phyloP scores from a whole-genome alignment of 2,329 filamentous ascomycete genomes.

The Sporothrix brunneoviolacea region DNA sequence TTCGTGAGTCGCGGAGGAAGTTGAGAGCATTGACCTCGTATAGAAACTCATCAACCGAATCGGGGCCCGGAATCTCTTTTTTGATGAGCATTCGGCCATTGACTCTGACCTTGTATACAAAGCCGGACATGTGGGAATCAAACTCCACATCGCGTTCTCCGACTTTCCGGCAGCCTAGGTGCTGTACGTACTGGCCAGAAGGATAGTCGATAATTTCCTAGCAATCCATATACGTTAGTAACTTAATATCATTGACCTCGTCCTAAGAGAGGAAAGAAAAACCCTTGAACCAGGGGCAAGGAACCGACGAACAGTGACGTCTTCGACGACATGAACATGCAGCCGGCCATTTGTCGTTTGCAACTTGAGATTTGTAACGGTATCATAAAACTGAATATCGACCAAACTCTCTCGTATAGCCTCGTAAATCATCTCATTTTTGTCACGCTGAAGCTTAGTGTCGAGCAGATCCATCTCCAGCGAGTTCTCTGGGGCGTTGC shows the following conservation, averaged over 20 bases:
- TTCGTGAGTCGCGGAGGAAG: conserved; percentile 61
- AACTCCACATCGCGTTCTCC: conserved; percentile 73
- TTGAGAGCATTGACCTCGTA: conserved; percentile 97
- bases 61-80: conserved; percentile 94
- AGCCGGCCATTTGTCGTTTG: conserved; percentile 81
- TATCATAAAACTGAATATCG: conserved; percentile 95
- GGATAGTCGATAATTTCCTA: conserved; percentile 87
- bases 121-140: conserved; percentile 89
- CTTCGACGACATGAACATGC: conserved; percentile 96
- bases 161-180: conserved; percentile 60
- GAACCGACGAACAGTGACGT: conserved; percentile 61
- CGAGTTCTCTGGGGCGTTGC: conserved; percentile 69
- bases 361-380: conserved; percentile 90
- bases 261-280: not conserved
- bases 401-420: conserved; percentile 83
- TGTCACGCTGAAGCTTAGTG: conserved; percentile 80
- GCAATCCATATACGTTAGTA: not conserved
- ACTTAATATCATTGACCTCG: not conserved
- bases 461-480: conserved; percentile 76
- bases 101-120: conserved; percentile 87
- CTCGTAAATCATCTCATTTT: conserved; percentile 88
- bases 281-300: no score
- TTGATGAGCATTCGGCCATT: conserved; percentile 72
- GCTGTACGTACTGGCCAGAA: conserved; percentile 61
- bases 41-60: conserved; percentile 91